phyloP scores from a whole-genome alignment of 2,329 filamentous ascomycete genomes.

The Anisogramma anomala region DNA sequence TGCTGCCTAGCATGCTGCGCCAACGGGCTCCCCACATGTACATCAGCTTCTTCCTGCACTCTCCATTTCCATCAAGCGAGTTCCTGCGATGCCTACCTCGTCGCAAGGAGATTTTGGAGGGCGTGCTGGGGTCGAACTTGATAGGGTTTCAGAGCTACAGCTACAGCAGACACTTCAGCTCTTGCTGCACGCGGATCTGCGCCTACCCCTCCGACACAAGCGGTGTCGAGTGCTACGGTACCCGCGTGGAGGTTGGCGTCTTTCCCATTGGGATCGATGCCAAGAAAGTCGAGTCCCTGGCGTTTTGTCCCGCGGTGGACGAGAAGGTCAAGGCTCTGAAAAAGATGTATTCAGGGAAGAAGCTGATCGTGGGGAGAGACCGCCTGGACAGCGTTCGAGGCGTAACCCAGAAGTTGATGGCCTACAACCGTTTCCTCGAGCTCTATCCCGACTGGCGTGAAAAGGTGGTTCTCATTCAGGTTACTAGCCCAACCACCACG shows the following conservation, averaged over 20 bases:
- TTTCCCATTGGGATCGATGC: conserved; percentile 93
- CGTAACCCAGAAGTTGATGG: conserved; percentile 90
- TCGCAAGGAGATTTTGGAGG: conserved; percentile 81
- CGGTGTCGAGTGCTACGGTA: conserved; percentile 79
- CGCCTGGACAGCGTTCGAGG: conserved; percentile 87
- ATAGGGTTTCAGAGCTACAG: conserved; percentile 93
- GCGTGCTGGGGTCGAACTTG: conserved; percentile 82
- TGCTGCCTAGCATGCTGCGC: conserved; percentile 78
- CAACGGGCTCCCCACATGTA: conserved; percentile 81
- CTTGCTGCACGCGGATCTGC: conserved; percentile 81
- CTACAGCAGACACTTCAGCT: conserved; percentile 88
- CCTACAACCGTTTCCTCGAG: conserved; percentile 85
- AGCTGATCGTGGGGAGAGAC: conserved; percentile 89
- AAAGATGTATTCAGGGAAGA: conserved; percentile 74
- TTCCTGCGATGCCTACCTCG: conserved; percentile 81
- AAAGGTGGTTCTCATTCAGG: conserved; percentile 86
- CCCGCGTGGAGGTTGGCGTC: conserved; percentile 80
- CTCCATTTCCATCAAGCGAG: conserved; percentile 91
- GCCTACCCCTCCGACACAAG: conserved; percentile 79
- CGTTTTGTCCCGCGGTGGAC: conserved; percentile 59
- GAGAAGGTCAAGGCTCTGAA: conserved; percentile 63
- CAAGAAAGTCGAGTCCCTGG: conserved; percentile 61
- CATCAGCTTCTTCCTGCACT: conserved; percentile 88
- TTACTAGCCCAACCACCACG: conserved; percentile 76
- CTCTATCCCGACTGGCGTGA: conserved; percentile 85